Evolutionary conservation across 371 early-diverging fungal species (phyloP), one percentile per base, ranked within the genome.

Genomic region (Umbelopsis sp.): DNA sequence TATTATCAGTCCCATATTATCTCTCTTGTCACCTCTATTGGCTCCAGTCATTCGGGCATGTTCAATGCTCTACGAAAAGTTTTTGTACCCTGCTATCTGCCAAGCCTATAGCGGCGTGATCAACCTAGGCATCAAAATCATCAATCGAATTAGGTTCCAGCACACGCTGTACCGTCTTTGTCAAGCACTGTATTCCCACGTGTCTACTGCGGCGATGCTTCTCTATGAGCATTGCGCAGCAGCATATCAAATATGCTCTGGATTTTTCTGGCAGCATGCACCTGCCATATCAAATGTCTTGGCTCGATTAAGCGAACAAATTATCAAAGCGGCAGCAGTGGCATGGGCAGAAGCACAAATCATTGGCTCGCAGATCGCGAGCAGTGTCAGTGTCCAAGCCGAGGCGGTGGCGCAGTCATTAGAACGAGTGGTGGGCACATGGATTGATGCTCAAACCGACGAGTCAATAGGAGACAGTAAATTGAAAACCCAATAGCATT

Each of bases 351-450:
- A 57, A 35, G 57, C 57, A 1, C 57, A 57, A 57, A 57, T 35
- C 14, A 57, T 57, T 18, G 57, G 57, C 14, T 29, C 4, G 9
- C 57, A 57, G 18, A 57, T 57, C 18, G 37, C 57, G 1, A 35
- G 6, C 35, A 57, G 35, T 35, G 32, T 57, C 37, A 57, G 57
- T 12, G 35, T 57, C 12, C 35, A 57, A 35, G 57, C 57, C 18
- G 57, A 57, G 57, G 57, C 57, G 8, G 57, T 57, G 18, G 57
- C 57, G 18, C 57, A 57, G 29, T 57, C 57, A 16, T n/a, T 57
- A 14, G 57, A 57, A 57, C 57, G 57, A 5, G 57, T 57, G 1
- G 35, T 57, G 10, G 57, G 57, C 11, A 57, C 22, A 8, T 57
- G 57, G 57, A 57, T 57, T 5, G 35, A 57, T 18, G 57, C 29